A percentile compares a stretch with the other conserved stretches of the same genome.
These are phyloP conservation scores for Papiliotrema fonsecae DNA, from an alignment of 1,284 basidiomycete genomes.

Conservation along the genomic window DNA sequence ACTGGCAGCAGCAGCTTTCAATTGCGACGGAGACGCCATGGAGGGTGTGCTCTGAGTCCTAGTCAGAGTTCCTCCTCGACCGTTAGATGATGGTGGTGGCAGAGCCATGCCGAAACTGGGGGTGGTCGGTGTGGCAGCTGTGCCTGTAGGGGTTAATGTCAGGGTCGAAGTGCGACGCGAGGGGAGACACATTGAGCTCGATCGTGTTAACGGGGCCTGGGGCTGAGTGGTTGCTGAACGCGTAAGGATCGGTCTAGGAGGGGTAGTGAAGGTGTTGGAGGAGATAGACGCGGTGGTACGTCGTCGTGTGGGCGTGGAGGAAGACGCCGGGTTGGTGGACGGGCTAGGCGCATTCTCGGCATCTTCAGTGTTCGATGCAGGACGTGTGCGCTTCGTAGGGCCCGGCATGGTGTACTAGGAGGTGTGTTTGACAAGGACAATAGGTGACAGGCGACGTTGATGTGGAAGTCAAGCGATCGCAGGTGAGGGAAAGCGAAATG, in stretches of 20 bases:
- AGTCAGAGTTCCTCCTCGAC: constrained; percentile 3
- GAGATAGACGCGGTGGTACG: constrained; percentile 3
- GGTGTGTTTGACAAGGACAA: no score
- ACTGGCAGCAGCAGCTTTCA: constrained; percentile 1
- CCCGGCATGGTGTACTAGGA: constrained; percentile 15
- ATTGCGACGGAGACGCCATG: background rate
- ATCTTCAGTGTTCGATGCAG: constrained; percentile 9
- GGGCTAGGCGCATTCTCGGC: background rate
- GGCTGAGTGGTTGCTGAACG: constrained; percentile 13
- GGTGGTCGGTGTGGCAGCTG: background rate
- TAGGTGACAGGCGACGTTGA: no score
- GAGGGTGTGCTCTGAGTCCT: constrained; percentile 3
- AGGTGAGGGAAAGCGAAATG: no score
- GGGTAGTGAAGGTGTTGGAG: background rate
- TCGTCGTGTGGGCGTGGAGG: constrained; percentile 5
- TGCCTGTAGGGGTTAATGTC: no score
- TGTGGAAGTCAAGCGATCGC: no score
- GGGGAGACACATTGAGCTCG: constrained; percentile 20
- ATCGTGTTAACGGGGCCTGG: constrained; percentile 18
- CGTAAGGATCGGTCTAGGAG: constrained; percentile 15
- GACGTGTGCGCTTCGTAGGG: constrained; percentile 18
- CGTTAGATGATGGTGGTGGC: constrained; percentile 5
- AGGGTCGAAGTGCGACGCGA: constrained; percentile 21
- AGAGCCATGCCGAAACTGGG: constrained; percentile 6
- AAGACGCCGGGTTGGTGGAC: background rate